These are phyloP conservation scores for Entomortierella lignicola DNA, from an alignment of 192 early-diverging fungal species.

Conservation along the genomic window DNA sequence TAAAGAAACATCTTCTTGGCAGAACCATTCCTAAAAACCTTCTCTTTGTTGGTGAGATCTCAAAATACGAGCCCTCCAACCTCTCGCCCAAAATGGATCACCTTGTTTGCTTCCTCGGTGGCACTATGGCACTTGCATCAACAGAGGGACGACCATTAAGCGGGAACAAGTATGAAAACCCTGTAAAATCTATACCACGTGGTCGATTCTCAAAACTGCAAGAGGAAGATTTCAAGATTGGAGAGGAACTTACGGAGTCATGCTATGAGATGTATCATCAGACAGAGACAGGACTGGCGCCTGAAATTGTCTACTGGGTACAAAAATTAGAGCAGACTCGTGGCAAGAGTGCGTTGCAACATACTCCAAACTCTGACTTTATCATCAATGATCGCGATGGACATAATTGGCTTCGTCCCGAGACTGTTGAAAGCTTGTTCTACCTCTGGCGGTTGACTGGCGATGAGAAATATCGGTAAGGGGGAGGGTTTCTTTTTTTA, in stretches of 20 bases:
- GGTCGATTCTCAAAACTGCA: constrained; percentile 7
- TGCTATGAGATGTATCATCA: constrained; percentile 68
- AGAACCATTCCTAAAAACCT: constrained; percentile 62
- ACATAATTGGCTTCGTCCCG: constrained; percentile 85
- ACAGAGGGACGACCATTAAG: constrained; percentile 65
- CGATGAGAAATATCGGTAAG: constrained; percentile 81
- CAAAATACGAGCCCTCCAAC: constrained; percentile 23
- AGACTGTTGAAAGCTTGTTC: constrained; percentile 90
- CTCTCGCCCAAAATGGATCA: constrained; percentile 85
- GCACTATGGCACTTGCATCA: constrained; percentile 81
- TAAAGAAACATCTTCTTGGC: constrained; percentile 74
- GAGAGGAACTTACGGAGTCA: constrained; percentile 73
- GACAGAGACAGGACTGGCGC: constrained; percentile 52
- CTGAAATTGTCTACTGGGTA: constrained; percentile 63
- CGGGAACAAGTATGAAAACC: background rate
- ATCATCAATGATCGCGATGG: constrained; percentile 67
- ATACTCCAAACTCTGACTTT: constrained; percentile 64
- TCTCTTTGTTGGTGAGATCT: constrained; percentile 73
- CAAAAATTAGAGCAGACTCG: constrained; percentile 56
- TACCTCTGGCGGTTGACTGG: constrained; percentile 87
- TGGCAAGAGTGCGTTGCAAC: constrained; percentile 29
- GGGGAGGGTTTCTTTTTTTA: background rate
- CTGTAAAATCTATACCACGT: background rate
- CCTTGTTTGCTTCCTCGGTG: constrained; percentile 91
- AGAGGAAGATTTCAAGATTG: constrained; percentile 70